These are phyloP conservation scores for Echium plantagineum DNA, from an alignment of 257 asterid species.

Conservation along the genomic window DNA sequence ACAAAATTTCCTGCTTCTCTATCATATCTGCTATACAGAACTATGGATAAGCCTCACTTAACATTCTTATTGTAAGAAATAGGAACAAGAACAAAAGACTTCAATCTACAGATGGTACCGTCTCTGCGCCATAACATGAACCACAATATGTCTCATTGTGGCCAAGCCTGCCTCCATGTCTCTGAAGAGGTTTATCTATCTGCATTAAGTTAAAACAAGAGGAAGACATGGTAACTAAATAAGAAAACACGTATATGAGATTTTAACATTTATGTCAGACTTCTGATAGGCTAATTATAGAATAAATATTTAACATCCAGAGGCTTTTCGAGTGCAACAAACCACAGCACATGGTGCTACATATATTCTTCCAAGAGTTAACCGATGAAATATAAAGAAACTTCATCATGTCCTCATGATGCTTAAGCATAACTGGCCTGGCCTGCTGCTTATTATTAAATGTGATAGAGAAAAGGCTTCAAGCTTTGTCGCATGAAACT, in stretches of 20 bases:
- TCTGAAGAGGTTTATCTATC: constrained; percentile 96
- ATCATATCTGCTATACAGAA: not conserved
- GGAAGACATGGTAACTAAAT: constrained; percentile 2
- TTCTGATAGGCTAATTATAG: not conserved
- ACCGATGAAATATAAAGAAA: no score
- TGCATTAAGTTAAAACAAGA: constrained; percentile 22
- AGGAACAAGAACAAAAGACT: not conserved
- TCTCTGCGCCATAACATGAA: constrained; percentile 95
- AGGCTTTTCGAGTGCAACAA: no score
- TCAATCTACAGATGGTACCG: constrained; percentile 32
- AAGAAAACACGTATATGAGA: not conserved
- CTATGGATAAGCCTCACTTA: not conserved
- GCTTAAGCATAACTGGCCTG: no score
- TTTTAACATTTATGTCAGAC: not conserved
- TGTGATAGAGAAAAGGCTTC: no score
- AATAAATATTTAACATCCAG: no score
- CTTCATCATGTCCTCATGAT: no score
- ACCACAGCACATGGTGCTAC: no score
- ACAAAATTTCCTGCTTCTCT: not conserved
- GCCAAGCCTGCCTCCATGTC: constrained; percentile 95
- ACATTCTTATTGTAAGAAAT: not conserved
- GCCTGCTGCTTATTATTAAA: no score
- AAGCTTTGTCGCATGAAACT: no score
- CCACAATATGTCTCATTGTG: constrained; percentile 94
- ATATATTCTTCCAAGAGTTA: no score